These are phyloP conservation scores for Blepharisma japonicum DNA, from an alignment of 73 alveolate genomes.

Conservation along the genomic window DNA sequence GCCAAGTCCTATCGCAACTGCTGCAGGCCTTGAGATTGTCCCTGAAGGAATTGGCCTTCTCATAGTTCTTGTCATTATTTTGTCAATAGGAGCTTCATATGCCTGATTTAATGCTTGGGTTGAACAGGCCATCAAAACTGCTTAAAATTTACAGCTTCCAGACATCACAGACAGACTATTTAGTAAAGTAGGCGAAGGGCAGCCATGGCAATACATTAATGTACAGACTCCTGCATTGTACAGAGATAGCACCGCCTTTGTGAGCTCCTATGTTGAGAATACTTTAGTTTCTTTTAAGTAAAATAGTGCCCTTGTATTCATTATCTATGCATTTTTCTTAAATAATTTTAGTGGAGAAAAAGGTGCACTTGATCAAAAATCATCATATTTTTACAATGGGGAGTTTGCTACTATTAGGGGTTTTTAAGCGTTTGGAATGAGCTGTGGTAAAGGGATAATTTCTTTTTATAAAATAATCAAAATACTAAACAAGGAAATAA, in stretches of 20 bases:
- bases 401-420: too few relatives aligned
- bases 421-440: too few relatives aligned
- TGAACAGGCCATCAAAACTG: constrained; percentile 43
- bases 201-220: constrained; percentile 6
- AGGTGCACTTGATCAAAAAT: too few relatives aligned
- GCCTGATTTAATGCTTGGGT: constrained; percentile 67
- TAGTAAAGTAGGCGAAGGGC: constrained; percentile 22
- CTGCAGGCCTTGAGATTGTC: constrained; percentile 40
- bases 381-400: too few relatives aligned
- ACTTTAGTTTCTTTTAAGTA: neutral
- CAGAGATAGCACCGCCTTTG: constrained; percentile 25
- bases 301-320: too few relatives aligned
- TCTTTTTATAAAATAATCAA: too few relatives aligned
- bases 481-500: too few relatives aligned
- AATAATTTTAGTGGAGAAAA: too few relatives aligned
- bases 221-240: constrained; percentile 28
- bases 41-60: constrained; percentile 68
- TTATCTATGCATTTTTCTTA: too few relatives aligned
- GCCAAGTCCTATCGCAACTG: constrained; percentile 50
- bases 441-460: too few relatives aligned
- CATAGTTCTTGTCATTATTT: constrained; percentile 68
- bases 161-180: neutral
- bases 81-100: constrained; percentile 55
- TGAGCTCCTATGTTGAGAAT: constrained; percentile 3
- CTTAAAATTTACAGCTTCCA: constrained; percentile 19